These are phyloP conservation scores for Pyrenula massariospora DNA, from an alignment of 495 filamentous ascomycete genomes.

Conservation along the genomic window DNA sequence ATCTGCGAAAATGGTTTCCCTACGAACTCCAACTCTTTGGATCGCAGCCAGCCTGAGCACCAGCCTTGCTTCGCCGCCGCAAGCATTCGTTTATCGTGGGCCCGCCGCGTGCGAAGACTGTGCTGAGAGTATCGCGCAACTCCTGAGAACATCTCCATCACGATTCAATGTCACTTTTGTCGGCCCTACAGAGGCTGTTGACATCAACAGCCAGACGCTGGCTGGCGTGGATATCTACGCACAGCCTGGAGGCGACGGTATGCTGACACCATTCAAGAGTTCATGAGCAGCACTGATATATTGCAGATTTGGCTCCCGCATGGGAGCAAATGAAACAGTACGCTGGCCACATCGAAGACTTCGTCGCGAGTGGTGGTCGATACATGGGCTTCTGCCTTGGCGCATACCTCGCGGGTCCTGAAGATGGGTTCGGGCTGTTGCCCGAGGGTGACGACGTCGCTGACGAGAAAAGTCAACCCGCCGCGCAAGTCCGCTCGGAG, in stretches of 20 bases:
- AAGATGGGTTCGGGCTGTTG: background rate
- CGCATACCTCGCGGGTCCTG: background rate
- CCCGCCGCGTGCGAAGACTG: background rate
- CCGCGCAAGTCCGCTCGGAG: background rate
- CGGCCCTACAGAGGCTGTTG: background rate
- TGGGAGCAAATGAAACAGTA: background rate
- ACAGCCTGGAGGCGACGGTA: background rate
- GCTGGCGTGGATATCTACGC: background rate
- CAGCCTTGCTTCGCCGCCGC: no score
- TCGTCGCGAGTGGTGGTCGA: background rate
- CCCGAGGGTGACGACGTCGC: background rate
- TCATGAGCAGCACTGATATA: background rate
- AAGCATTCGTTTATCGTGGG: slow-evolving; percentile 1
- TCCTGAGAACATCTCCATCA: background rate
- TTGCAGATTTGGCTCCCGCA: background rate
- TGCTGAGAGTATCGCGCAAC: background rate
- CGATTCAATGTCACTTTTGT: background rate
- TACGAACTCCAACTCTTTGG: no score
- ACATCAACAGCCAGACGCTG: background rate
- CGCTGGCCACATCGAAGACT: background rate
- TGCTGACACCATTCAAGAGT: background rate
- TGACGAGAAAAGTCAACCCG: background rate
- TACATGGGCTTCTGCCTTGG: background rate
- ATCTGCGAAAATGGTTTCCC: no score
- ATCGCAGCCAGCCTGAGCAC: no score